Base-by-base conservation (phyloP, 2,329 filamentous ascomycete genomes). In the Aureobasidium uvarum region DNA sequence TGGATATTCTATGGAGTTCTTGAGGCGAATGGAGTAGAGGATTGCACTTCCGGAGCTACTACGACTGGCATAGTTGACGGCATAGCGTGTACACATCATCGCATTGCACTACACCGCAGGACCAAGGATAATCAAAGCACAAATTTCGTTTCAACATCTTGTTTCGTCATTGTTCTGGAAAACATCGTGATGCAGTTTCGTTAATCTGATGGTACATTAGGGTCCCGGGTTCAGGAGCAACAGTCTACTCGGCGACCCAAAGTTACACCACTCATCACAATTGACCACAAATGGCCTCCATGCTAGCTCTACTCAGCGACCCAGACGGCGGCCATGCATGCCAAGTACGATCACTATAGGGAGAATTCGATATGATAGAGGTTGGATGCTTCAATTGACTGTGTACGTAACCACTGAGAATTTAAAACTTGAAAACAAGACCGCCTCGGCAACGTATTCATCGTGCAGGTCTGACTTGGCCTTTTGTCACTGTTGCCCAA, bases 161-260 rank as follows among this genome's bases (percentile, higher is more conserved):
- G 13, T 36, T 54, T 20, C 50, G 20, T 54, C n/a, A 11, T 11
- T n/a, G 7, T 36, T n/a, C 20, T 39, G n/a, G 4, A 13, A 14
- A 28, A 59, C 8, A 16, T 59, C 41, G 41, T 59, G 55, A 46
- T 59, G n/a, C 55, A 36, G 25, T 56, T 41, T 56, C 23, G 25
- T 58, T 28, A 3, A 20, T 25, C 13, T 13, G 52, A 20, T 55
- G 11, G 23, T 55, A 38, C 33, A 55, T 39, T 4, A 38, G 25
- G 11, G 4, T 25, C 25, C 25, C 25, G 25, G 25, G 25, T 25
- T 25, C 25, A 25, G 25, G 25, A 25, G 43, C 20, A 3, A 16
- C 13, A 7, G 13, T 43, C 41, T 43, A 38, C 36, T 25, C 25
- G 4, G 25, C 25, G 4, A 25, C 25, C 25, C 25, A 25, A 25